Evolutionary conservation across 108 stramenopile species (phyloP).

Genomic region (Skeletonema costatum): DNA sequence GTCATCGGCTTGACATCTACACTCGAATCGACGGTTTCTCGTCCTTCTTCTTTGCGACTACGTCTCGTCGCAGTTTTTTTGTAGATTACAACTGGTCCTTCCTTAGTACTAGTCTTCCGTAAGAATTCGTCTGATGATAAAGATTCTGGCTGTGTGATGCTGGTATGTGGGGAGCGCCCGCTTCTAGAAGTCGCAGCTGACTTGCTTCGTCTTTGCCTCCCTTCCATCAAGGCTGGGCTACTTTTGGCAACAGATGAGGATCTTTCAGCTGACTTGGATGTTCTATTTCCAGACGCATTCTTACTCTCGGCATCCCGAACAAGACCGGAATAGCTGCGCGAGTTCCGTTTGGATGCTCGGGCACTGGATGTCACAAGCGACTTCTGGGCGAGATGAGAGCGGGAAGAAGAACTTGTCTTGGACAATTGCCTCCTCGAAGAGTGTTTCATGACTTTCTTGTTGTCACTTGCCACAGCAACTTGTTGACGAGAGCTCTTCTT

Average conservation of each 20-base stretch:
- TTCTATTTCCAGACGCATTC: not conserved
- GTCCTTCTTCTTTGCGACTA: not conserved
- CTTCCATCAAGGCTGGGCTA: not conserved
- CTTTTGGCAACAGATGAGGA: not conserved
- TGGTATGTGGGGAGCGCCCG: constrained; percentile 8
- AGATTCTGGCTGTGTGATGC: constrained; percentile 7
- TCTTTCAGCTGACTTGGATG: not conserved
- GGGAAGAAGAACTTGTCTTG: not conserved
- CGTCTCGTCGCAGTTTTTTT: not conserved
- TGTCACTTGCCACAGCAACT: not conserved
- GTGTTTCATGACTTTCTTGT: not conserved
- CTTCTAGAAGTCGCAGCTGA: not conserved
- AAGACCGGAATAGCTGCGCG: not conserved
- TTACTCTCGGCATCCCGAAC: not conserved
- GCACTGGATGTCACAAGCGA: not conserved
- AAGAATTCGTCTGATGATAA: not conserved
- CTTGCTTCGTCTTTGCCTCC: not conserved
- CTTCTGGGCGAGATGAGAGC: not conserved
- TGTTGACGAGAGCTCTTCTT: constrained; percentile 9
- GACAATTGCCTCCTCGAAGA: not conserved
- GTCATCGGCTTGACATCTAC: constrained; percentile 12
- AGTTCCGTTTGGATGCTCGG: not conserved
- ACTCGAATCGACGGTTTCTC: not conserved
- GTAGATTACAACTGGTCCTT: not conserved
- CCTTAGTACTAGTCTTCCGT: not conserved